Evolutionary conservation across 176 grass and related monocot species (phyloP).

Genomic region (Aegilops speltoides): DNA sequence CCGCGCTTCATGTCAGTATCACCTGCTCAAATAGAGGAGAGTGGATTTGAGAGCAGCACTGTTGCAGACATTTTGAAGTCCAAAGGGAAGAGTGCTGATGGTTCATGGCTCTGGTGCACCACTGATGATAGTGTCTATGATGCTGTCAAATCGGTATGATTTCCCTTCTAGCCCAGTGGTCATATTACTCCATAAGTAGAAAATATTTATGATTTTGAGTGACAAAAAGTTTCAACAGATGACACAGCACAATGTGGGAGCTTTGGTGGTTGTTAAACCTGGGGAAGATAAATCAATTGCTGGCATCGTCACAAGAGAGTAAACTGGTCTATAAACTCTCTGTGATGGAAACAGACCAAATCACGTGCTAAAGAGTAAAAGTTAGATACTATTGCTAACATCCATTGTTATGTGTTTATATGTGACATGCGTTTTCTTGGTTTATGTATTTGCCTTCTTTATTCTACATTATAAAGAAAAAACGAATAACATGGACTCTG

Average conservation of each 20-base stretch:
- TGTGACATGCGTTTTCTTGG: not conserved
- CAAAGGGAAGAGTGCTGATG: conserved; percentile 93
- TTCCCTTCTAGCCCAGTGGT: not conserved
- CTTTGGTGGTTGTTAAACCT: conserved; percentile 92
- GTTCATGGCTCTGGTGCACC: conserved; percentile 98
- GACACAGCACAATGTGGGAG: conserved; percentile 98
- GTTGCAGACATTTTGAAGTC: conserved; percentile 74
- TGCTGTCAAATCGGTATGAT: conserved; percentile 89
- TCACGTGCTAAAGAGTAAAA: not conserved
- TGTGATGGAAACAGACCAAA: not conserved
- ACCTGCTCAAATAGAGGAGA: conserved; percentile 65
- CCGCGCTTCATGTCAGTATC: conserved; percentile 66
- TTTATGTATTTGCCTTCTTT: too few species aligned
- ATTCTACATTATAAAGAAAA: too few species aligned
- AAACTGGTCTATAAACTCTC: not conserved
- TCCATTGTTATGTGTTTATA: not conserved
- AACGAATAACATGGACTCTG: not conserved
- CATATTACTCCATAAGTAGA: conserved; percentile 1
- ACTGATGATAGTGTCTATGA: conserved; percentile 91
- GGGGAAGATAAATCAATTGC: conserved; percentile 69
- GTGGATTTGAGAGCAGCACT: conserved; percentile 87
- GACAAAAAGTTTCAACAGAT: conserved; percentile 47
- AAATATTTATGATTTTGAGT: conserved; percentile 3
- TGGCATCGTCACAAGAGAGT: conserved; percentile 99
- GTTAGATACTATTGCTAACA: not conserved